phyloP scores from a whole-genome alignment of 768 basidiomycete genomes.

The Suillus ampliporus region DNA sequence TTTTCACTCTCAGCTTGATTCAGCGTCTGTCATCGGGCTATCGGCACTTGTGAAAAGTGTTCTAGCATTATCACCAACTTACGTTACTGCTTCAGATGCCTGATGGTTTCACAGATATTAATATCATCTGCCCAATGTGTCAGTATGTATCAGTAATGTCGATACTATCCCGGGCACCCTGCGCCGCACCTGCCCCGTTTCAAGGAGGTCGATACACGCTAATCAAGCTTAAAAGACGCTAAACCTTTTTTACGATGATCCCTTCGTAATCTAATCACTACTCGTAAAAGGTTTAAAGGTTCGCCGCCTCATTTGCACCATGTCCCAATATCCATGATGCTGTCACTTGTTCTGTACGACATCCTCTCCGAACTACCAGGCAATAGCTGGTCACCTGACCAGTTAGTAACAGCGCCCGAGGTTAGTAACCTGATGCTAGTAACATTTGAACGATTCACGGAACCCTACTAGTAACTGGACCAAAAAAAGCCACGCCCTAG shows the following conservation, averaged over 20 bases:
- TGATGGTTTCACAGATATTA: not conserved
- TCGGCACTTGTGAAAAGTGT: not conserved
- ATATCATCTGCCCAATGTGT: not conserved
- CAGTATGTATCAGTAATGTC: not conserved
- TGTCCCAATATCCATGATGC: slow-evolving; percentile 16
- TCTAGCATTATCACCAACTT: not conserved
- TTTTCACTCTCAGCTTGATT: not conserved
- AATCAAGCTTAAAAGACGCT: not conserved
- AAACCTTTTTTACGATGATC: too few relatives aligned
- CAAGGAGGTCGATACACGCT: not conserved
- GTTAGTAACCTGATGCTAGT: too few relatives aligned
- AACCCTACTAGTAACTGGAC: too few relatives aligned
- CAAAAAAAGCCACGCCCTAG: too few relatives aligned
- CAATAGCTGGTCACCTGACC: slow-evolving; percentile 40
- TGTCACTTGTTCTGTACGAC: slow-evolving; percentile 41
- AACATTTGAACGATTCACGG: too few relatives aligned
- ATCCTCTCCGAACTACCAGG: slow-evolving; percentile 38
- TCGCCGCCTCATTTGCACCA: not conserved
- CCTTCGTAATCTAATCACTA: too few relatives aligned
- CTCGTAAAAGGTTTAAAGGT: not conserved
- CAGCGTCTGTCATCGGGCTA: not conserved
- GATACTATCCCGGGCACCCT: not conserved
- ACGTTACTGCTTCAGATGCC: not conserved
- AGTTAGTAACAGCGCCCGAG: too few relatives aligned
- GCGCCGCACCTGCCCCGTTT: not conserved